Conservation (phyloP, 441 rosid genomes). For the Pelargonium fulgidum region DNA sequence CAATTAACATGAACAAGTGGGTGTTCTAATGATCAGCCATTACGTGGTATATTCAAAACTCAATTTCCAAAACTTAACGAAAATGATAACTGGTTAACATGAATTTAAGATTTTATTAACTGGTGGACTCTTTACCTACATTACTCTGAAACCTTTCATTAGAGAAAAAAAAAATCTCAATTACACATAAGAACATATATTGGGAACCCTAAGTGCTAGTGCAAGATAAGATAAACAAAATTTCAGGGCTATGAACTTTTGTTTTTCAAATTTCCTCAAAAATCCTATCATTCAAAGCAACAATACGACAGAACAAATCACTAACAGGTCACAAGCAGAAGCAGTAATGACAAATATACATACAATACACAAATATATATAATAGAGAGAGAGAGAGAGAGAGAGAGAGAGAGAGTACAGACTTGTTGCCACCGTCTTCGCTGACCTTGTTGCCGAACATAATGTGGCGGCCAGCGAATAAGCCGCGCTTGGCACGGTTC, state of each 20-base stretch:
- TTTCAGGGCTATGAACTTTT: not conserved
- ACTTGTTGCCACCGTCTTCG: constrained; percentile 97
- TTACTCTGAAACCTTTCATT: no score
- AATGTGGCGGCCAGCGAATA: constrained; percentile 86
- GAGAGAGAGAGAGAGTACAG: constrained; percentile 13
- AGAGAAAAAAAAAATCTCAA: no score
- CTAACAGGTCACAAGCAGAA: not conserved
- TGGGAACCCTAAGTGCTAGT: no score
- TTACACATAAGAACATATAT: no score
- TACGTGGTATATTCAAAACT: no score
- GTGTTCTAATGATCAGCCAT: no score
- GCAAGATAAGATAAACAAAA: not conserved
- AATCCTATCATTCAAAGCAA: not conserved
- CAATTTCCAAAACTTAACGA: no score
- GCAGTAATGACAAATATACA: not conserved
- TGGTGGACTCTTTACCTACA: no score
- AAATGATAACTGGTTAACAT: no score
- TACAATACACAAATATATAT: not conserved
- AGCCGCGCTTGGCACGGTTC: constrained; percentile 80
- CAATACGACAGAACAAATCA: not conserved
- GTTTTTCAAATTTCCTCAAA: not conserved
- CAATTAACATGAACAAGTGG: no score
- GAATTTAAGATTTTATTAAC: no score
- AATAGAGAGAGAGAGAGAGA: not conserved
- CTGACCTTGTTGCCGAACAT: constrained; percentile 80